Percentiles rank a stretch among this genome's conserved stretches.
phyloP scores from a whole-genome alignment of 371 early-diverging fungal genomes.

The Rhizomucor miehei region DNA sequence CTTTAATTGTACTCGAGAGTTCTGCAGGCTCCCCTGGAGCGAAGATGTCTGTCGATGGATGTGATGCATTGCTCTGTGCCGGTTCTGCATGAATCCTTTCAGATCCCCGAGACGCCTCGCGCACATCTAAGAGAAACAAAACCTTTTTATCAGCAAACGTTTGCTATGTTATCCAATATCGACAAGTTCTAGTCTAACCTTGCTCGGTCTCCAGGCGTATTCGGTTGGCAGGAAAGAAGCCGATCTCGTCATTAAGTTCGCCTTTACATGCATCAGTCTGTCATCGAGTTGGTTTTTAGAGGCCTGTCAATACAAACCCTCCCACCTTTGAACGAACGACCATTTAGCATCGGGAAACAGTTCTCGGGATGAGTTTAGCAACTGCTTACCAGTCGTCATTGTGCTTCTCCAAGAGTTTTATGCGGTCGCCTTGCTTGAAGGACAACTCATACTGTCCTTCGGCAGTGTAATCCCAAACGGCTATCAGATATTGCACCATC shows the following conservation, averaged over 20 bases:
- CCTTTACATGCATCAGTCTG: conserved; percentile 15
- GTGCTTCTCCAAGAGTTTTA: conserved; percentile 44
- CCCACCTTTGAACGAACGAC: conserved; percentile 34
- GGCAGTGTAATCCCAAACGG: conserved; percentile 47
- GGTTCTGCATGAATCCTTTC: too few relatives aligned
- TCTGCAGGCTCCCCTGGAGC: too few relatives aligned
- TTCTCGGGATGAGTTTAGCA: not conserved
- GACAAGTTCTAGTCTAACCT: too few relatives aligned
- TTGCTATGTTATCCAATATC: too few relatives aligned
- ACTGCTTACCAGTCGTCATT: conserved; percentile 48
- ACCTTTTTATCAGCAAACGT: too few relatives aligned
- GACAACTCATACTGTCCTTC: conserved; percentile 47
- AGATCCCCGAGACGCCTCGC: too few relatives aligned
- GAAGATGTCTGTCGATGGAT: too few relatives aligned
- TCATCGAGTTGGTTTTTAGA: not conserved
- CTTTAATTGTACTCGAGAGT: too few relatives aligned
- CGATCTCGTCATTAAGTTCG: conserved; percentile 44
- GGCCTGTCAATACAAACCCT: conserved; percentile 23
- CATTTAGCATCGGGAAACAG: not conserved
- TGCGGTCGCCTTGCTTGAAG: conserved; percentile 44
- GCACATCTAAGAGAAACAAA: too few relatives aligned
- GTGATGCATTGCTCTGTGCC: too few relatives aligned
- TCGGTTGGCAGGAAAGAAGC: conserved; percentile 53
- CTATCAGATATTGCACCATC: conserved; percentile 43
- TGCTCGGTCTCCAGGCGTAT: conserved; percentile 22